These are phyloP conservation scores for Neolecta irregularis DNA, from an alignment of 1,139 yeast genomes.

Conservation along the genomic window DNA sequence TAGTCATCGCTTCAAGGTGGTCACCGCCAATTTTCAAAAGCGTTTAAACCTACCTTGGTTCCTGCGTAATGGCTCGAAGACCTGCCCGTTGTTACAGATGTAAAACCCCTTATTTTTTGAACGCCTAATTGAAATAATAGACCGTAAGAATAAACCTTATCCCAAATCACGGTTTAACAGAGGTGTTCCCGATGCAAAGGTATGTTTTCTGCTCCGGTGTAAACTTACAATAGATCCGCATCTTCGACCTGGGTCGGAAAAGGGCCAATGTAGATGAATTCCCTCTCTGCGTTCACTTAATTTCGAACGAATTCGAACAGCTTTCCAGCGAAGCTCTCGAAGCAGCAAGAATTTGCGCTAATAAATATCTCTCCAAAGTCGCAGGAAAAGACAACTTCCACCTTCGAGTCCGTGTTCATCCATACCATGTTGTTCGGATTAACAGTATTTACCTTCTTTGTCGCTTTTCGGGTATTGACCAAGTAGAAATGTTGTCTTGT, in stretches of 20 bases:
- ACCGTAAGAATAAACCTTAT: conserved; percentile 99
- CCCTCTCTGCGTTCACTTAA: conserved; percentile 98
- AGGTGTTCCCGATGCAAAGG: conserved; percentile 99
- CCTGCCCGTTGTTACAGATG: no score
- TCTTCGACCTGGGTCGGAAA: conserved; percentile 99
- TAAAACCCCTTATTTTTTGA: no score
- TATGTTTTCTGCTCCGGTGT: no score
- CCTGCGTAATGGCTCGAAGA: no score
- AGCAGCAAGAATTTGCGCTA: conserved; percentile 99
- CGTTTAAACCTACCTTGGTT: no score
- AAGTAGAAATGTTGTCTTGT: conserved; percentile 99
- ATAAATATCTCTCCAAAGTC: conserved; percentile 94
- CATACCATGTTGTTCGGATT: conserved; percentile 99
- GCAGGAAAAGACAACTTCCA: conserved; percentile 99
- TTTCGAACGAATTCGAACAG: conserved; percentile 98
- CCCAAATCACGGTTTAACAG: conserved; percentile 99
- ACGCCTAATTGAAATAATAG: no score
- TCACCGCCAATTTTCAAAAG: no score
- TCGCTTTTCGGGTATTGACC: no score
- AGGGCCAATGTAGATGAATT: conserved; percentile 98
- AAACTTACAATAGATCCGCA: no score
- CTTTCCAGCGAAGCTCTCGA: conserved; percentile 98
- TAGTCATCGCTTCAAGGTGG: no score
- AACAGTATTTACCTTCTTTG: no score
- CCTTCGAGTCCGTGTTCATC: conserved; percentile 99